Base-by-base conservation (phyloP, 441 rosid species). In the Pelargonium myrrhifolium region DNA sequence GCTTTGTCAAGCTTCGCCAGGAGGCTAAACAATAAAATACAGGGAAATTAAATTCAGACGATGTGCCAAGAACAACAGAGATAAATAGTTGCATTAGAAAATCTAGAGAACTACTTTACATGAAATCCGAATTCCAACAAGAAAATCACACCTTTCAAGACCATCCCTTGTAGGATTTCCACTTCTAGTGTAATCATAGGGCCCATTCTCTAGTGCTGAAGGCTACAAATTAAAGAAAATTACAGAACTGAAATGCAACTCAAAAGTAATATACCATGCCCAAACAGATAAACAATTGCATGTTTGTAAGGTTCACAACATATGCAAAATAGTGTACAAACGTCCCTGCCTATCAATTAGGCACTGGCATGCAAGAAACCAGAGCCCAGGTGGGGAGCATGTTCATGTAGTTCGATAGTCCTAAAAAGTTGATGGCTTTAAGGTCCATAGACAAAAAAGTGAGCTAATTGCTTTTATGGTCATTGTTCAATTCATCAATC, bases 1-100 rank as follows among this genome's bases (percentile, higher is more conserved):
- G 94, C 99, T 78, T 88, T 94, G 68, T 94, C 98, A 72, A 94
- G 88, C 94, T 88, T 89, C 11, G 96, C 94, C 66, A 94, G 82
- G 69, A 94, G 88, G 80, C 98, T 94, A 69, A 24, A 58, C 65
- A 65, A 78, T 47, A 63, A 70, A 28, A 72, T 10, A 59, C 7
- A 71, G 62, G 18, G 49, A 3, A 37, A 47, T 63, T 42, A 67
- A 64, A 37, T 18, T 8, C 45, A 61, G 14, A 21, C 11, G 64
- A 43, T 70, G 35, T 8, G 7, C n/a, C n/a, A 15, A 67, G 61
- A 10, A 47, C 43, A 59, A 42, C 31, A 35, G 59, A 49, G 51
- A 65, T 35, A n/a, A 31, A 64, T 1, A 55, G 2, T 40, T 66
- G 65, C 59, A 40, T 40, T 37, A 3, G 9, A 67, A 40, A 31